Percentiles rank a stretch among this genome's conserved stretches.
Conservation (phyloP, 768 basidiomycete species). For the Serendipita sp. region DNA sequence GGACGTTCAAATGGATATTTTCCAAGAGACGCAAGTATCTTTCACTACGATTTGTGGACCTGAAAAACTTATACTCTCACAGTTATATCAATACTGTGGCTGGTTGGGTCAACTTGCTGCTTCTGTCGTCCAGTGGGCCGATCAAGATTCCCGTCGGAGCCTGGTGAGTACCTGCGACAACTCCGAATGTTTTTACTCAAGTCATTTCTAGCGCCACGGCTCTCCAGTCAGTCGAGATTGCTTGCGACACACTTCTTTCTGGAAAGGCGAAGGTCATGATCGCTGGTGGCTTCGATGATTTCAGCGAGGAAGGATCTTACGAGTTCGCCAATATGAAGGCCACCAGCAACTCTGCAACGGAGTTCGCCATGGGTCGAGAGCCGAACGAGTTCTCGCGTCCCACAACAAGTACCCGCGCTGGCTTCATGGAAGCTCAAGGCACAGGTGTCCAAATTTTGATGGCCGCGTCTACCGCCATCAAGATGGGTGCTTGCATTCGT, state of each 20-base stretch:
- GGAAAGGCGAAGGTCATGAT: slow-evolving; percentile 99
- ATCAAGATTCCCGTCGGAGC: slow-evolving; percentile 99
- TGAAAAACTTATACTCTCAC: slow-evolving; percentile 8
- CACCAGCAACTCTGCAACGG: slow-evolving; percentile 89
- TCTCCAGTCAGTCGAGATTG: slow-evolving; percentile 93
- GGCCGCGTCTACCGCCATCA: slow-evolving; percentile 89
- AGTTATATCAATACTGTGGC: slow-evolving; percentile 99
- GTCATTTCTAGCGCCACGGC: slow-evolving; percentile 61
- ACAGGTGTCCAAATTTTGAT: slow-evolving; percentile 95
- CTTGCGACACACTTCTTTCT: slow-evolving; percentile 83
- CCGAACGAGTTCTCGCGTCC: slow-evolving; percentile 98
- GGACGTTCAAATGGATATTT: slow-evolving; percentile 93
- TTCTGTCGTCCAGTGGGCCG: slow-evolving; percentile 91
- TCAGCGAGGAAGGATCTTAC: slow-evolving; percentile 94
- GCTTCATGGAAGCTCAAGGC: slow-evolving; percentile 96
- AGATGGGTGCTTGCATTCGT: slow-evolving; percentile 85
- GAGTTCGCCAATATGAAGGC: slow-evolving; percentile 99
- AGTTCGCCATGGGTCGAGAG: slow-evolving; percentile 98
- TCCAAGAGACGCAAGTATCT: slow-evolving; percentile 85
- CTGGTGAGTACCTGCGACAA: slow-evolving; percentile 40
- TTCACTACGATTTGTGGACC: background rate
- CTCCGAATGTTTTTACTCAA: slow-evolving; percentile 4
- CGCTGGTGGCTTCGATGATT: slow-evolving; percentile 94
- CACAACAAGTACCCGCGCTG: slow-evolving; percentile 86
- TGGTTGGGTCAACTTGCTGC: slow-evolving; percentile 90